phyloP scores from a whole-genome alignment of 2,329 filamentous ascomycete species.

The Dryadomyces quercivorus region DNA sequence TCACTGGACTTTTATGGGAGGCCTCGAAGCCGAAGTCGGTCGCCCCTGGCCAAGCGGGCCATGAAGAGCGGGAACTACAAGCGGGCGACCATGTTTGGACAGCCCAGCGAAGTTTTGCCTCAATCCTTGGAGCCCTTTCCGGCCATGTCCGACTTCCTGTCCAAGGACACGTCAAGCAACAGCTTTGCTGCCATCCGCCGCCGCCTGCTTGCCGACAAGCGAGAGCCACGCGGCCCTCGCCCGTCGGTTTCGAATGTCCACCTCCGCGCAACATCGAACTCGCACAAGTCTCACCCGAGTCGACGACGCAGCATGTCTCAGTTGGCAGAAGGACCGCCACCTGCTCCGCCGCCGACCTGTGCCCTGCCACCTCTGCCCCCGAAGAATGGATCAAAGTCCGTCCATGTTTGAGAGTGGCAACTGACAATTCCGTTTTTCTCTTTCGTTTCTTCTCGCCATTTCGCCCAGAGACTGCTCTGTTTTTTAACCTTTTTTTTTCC shows the following conservation, averaged over 20 bases:
- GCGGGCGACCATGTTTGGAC: conserved; percentile 15
- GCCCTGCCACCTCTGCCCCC: conserved; percentile 34
- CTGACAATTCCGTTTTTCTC: not conserved
- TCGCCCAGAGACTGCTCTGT: not conserved
- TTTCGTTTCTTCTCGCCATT: not conserved
- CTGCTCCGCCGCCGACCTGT: conserved; percentile 40
- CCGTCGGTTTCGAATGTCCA: conserved; percentile 12
- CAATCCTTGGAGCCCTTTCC: not conserved
- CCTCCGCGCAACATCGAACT: conserved; percentile 6
- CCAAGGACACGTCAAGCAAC: not conserved
- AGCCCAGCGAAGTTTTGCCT: conserved; percentile 2
- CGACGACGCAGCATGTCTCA: conserved; percentile 35
- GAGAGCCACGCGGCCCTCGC: conserved; percentile 3
- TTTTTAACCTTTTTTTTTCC: not conserved
- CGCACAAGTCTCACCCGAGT: not conserved
- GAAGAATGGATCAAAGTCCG: no score
- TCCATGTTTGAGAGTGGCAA: not conserved
- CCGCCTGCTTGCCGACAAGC: not conserved
- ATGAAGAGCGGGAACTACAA: conserved; percentile 9
- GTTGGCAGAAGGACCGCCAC: conserved; percentile 36
- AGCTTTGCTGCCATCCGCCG: not conserved
- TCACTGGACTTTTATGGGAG: not conserved
- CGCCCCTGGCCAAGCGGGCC: not conserved
- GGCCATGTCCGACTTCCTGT: not conserved
- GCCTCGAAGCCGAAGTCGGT: not conserved